Base-by-base conservation (phyloP, 75 land plant species). In the Cryptomeria japonica region DNA sequence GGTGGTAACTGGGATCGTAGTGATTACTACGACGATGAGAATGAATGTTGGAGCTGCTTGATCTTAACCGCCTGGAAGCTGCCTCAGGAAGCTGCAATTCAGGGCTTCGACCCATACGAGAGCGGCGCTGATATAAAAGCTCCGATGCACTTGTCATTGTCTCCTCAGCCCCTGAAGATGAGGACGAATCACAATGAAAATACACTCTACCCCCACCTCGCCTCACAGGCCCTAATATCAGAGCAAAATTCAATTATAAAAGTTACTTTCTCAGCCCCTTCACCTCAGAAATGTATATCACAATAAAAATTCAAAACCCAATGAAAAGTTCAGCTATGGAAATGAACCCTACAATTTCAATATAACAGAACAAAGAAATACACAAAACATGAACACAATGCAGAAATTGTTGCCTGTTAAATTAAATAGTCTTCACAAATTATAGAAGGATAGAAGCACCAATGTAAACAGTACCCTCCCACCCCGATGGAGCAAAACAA, bases 1-100 rank as follows among this genome's bases (percentile, higher is more conserved):
- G 56, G 55, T 84, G 85, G 51, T 84, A 84, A 84, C 28, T 51
- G 36, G 85, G 85, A 84, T 84, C 85, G 31, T 84, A 84, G 61
- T 84, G 86, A 34, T 84, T 36, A 53, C 28, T 84, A 38, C 84
- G 28, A 25, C 84, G 84, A 22, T 25, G 47, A 41, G 3, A 25
- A 80, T 73, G 77, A 4, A 47, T 34, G 44, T 1, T 80, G 47
- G 46, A 42, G 84, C 47, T 44, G 49, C 25, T 41, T 46, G 47
- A 80, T 28, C 84, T 41, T 25, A 22, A 22, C 83, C 83, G n/a
- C n/a, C 83, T 44, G 11, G 42, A 80, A 22, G 83, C 83, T 3
- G 19, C 83, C 46, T 39, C 83, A 25, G 83, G 83, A 39, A 15
- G 28, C 22, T 44, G n/a, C 47, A 80, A 22, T 44, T 44, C 42